Evolutionary conservation across 1,284 basidiomycete species (phyloP).

Genomic region (Leucoagaricus sp.): DNA sequence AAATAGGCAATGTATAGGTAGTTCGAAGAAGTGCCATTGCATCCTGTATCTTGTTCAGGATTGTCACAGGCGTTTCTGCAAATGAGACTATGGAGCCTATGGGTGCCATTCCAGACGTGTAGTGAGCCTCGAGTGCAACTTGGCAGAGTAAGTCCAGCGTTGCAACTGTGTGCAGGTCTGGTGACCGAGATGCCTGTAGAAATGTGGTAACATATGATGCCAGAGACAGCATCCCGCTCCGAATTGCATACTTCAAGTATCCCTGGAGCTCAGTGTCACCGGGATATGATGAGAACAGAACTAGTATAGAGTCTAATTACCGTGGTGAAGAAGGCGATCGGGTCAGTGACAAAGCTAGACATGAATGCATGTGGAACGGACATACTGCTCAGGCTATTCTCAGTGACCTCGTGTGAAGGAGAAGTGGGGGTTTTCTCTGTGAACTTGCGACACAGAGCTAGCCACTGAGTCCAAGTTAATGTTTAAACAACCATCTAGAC

Average conservation of each 20-base stretch:
- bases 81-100: conserved; percentile 53
- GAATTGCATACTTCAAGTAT: conserved; percentile 63
- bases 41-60: conserved; percentile 60
- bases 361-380: not conserved
- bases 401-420: conserved; percentile 33
- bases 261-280: conserved; percentile 60
- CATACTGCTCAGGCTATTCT: conserved; percentile 49
- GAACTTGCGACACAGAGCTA: conserved; percentile 59
- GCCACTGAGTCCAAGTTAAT: conserved; percentile 49
- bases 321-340: not conserved
- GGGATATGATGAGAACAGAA: conserved; percentile 64
- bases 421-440: conserved; percentile 46
- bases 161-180: conserved; percentile 57
- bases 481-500: not conserved
- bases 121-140: conserved; percentile 61
- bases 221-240: conserved; percentile 55
- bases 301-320: conserved; percentile 61
- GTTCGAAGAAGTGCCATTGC: conserved; percentile 58
- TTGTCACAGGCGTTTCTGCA: conserved; percentile 44
- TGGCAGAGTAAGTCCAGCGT: conserved; percentile 71
- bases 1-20: conserved; percentile 56
- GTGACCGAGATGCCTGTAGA: conserved; percentile 48
- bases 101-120: conserved; percentile 54
- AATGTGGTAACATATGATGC: conserved; percentile 58
- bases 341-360: not conserved